Evolutionary conservation across 2,329 filamentous ascomycete species (phyloP), one percentile per base, ranked within the genome.

Genomic region (Clarireedia hainanense): DNA sequence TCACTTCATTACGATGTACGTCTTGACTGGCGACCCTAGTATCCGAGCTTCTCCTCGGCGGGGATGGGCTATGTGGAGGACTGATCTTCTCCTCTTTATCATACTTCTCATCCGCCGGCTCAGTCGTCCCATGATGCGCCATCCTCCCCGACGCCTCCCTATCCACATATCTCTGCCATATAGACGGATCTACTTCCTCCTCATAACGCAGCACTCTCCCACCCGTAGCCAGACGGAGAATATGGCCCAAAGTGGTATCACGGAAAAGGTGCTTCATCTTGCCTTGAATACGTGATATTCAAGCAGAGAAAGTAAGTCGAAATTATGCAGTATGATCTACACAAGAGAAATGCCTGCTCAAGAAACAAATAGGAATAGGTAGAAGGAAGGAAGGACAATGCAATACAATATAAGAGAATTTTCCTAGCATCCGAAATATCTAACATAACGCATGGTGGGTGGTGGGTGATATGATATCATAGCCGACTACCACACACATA

Each of bases 201-300:
- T 23, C 20, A 30, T 51, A 51, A 15, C 23, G 42, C 5, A 56
- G 15, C 4, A 51, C 6, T 39, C 24, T 26, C 2, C 12, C 6
- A 5, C 37, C 20, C 4, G 47, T 37, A 4, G 39, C 3, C 1
- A 56, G 27, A 23, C 53, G 47, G 3, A 56, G 1, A 4, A 30
- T 2, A 4, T 56, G 30, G 3, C 53, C 53, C 5, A 43, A 26
- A 17, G 46, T 24, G 7, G 52, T 17, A 34, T 50, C 52, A 47
- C 52, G 45, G 15, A 55, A n/a, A 6, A 55, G 24, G 20, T 50
- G 46, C 17, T 30, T 50, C 52, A 55, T 55, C 24, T 14, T 47
- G 3, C 6, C 23, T 17, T 40, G 37, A 40, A n/a, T 40, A n/a
- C 15, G 37, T 40, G 37, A 40, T 37, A 15, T 30, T 30, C 27